These are phyloP conservation scores for Microdochium paspali DNA, from an alignment of 2,329 filamentous ascomycete species.

Conservation along the genomic window DNA sequence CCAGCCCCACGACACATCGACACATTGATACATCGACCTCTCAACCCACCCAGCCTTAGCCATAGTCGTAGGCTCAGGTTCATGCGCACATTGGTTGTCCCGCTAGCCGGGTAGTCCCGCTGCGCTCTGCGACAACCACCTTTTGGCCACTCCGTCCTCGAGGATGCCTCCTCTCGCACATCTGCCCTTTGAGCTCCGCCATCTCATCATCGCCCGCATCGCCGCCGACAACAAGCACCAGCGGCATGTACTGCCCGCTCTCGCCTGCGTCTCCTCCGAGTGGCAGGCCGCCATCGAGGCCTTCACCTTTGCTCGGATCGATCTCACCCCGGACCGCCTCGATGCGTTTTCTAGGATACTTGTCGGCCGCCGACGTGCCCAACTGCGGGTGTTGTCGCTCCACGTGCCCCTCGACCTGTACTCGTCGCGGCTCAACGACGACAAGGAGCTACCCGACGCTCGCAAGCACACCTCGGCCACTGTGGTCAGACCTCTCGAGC, in stretches of 20 bases:
- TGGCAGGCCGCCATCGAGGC: slow-evolving; percentile 9
- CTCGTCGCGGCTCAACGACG: slow-evolving; percentile 3
- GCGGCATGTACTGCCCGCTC: neutral
- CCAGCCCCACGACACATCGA: too few relatives aligned
- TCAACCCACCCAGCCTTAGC: too few relatives aligned
- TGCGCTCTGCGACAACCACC: neutral
- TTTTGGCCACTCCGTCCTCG: neutral
- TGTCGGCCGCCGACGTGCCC: slow-evolving; percentile 6
- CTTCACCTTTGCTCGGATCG: slow-evolving; percentile 6
- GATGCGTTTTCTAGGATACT: slow-evolving; percentile 6
- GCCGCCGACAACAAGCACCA: neutral
- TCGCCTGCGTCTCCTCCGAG: slow-evolving; percentile 4
- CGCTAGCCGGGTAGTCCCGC: neutral
- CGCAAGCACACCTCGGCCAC: slow-evolving; percentile 6
- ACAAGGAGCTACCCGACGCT: slow-evolving; percentile 6
- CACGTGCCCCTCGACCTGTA: slow-evolving; percentile 8
- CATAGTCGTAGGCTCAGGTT: too few relatives aligned
- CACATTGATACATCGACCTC: too few relatives aligned
- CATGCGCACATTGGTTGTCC: neutral
- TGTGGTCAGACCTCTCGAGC: slow-evolving; percentile 4
- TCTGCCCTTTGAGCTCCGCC: neutral
- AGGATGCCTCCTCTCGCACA: neutral
- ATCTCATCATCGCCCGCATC: neutral
- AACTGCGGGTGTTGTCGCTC: slow-evolving; percentile 7
- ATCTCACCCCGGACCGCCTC: slow-evolving; percentile 6